Evolutionary conservation across 305 asterid genomes (phyloP), one percentile per base, ranked within the genome.

Genomic region (Solanum hybrid): DNA sequence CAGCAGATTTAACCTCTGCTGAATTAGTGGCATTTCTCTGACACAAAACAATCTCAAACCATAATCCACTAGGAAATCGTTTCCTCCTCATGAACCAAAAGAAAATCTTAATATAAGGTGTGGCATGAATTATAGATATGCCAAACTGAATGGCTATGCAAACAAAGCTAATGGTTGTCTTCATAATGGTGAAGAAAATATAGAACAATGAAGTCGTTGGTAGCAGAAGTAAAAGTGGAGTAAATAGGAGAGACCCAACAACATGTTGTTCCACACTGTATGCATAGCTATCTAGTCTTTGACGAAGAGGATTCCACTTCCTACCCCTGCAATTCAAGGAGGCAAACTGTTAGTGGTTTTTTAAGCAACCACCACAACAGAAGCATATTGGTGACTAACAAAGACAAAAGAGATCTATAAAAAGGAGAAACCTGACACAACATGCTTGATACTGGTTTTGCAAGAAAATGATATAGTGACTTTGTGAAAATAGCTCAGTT

Each of bases 191-290:
- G 94, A 96, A 97, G 91, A 97, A 97, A 86, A 96, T 95, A 88
- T 97, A 96, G 95, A 97, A 97, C 6, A 94, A 97, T 10, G 99
- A 96, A 17, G 98, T 95, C 4, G 99, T 97, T 31, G 99, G 99
- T 36, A 97, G 92, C 31, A 97, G 95, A 90, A 96, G 99, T 89
- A 97, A 91, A 89, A 96, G 93, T 9, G 98, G 99, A 78, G 98
- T 97, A 90, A 97, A 96, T 31, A 97, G 94, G 91, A 97, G 99
- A 81, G 99, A 95, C 84, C 99, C 99, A 88, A 96, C 95, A 65
- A 97, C 97, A 87, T 96, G 98, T 89, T 96, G 99, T 92, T 97
- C 98, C 76, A 96, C 96, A 3, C 97, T 95, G 92, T 94, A 96
- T 78, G 95, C 98, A 79, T 95, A 97, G 94, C 97, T 97, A 92